phyloP scores from a whole-genome alignment of 2,329 filamentous ascomycete species.

The Phyllosticta capitalensis region DNA sequence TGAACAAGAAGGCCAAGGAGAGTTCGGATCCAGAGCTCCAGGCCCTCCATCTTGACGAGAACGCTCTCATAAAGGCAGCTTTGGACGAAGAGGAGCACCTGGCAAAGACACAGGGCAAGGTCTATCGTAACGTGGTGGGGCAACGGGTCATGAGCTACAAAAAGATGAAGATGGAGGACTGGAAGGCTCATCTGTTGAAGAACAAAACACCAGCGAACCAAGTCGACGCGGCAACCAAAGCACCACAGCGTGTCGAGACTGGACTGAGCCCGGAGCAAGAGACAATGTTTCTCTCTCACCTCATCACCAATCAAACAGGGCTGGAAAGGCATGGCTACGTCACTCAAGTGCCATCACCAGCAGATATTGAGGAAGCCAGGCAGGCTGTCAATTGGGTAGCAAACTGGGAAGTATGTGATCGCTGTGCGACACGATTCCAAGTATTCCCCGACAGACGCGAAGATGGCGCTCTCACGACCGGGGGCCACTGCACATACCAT shows the following conservation, averaged over 20 bases:
- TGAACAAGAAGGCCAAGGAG: slow-evolving; percentile 55
- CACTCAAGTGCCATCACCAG: slow-evolving; percentile 52
- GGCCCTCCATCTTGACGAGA: slow-evolving; percentile 50
- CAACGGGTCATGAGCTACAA: slow-evolving; percentile 67
- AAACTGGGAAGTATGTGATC: slow-evolving; percentile 82
- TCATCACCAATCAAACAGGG: slow-evolving; percentile 54
- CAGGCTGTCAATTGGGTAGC: slow-evolving; percentile 56
- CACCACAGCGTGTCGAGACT: slow-evolving; percentile 41
- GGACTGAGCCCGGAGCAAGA: slow-evolving; percentile 62
- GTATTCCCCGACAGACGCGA: slow-evolving; percentile 79
- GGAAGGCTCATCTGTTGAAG: slow-evolving; percentile 51
- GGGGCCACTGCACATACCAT: slow-evolving; percentile 73
- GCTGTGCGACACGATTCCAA: slow-evolving; percentile 78
- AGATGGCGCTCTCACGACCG: slow-evolving; percentile 66
- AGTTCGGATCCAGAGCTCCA: slow-evolving; percentile 41
- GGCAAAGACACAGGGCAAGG: slow-evolving; percentile 54
- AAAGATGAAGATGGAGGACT: slow-evolving; percentile 62
- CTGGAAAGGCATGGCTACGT: slow-evolving; percentile 71
- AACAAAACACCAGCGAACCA: slow-evolving; percentile 10
- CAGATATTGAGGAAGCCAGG: slow-evolving; percentile 57
- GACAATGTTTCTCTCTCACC: slow-evolving; percentile 49
- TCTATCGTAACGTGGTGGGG: slow-evolving; percentile 81
- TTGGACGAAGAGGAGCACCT: slow-evolving; percentile 71
- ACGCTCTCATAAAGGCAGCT: slow-evolving; percentile 58
- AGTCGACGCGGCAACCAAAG: slow-evolving; percentile 18